Evolutionary conservation across 2,329 filamentous ascomycete genomes (phyloP), one percentile per base, ranked within the genome.

Genomic region (Fusarium oxysporum): DNA sequence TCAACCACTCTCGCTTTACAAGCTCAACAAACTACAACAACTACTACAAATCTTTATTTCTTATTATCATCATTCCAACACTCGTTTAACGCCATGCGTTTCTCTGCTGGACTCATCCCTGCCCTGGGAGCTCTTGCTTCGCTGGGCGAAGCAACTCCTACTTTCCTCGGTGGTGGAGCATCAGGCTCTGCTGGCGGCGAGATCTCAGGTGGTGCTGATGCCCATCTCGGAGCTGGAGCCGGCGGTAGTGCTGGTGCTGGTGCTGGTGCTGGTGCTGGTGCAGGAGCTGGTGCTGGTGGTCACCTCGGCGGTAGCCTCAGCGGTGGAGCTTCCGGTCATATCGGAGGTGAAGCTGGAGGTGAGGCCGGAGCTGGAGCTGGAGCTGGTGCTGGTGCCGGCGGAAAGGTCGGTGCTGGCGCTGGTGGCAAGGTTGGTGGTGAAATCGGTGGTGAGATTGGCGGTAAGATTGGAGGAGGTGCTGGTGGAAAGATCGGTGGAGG

Each of bases 71-170:
- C 41, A 54, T 38, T 47, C 50, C 50, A 55, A 32, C 56, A 61
- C 43, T 66, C 65, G 59, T 53, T 63, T 28, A 59, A 71, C 69
- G 56, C 56, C 19, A 74, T 74, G 72, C 71, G 71, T 65, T 71
- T 68, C 62, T 71, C 64, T 44, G 37, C 71, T 54, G 58, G 38
- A 50, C 9, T 74, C 21, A 51, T 74, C 60, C 71, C 71, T 21
- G 41, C 68, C 41, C 21, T 74, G 57, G 71, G 71, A 74, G 71
- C 71, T 23, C 54, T 74, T 50, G 68, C 71, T 57, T 73, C 72
- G 51, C 60, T 72, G 48, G 68, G 55, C 64, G 71, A 70, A 65
- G 72, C 71, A 43, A 68, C 68, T 37, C 71, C 72, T 21, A 73
- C 71, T 51, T 62, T 74, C 53, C 4, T 73, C 33, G 32, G 51